Base-by-base conservation (phyloP, 2,329 filamentous ascomycete species). In the Colletotrichum coccodes region DNA sequence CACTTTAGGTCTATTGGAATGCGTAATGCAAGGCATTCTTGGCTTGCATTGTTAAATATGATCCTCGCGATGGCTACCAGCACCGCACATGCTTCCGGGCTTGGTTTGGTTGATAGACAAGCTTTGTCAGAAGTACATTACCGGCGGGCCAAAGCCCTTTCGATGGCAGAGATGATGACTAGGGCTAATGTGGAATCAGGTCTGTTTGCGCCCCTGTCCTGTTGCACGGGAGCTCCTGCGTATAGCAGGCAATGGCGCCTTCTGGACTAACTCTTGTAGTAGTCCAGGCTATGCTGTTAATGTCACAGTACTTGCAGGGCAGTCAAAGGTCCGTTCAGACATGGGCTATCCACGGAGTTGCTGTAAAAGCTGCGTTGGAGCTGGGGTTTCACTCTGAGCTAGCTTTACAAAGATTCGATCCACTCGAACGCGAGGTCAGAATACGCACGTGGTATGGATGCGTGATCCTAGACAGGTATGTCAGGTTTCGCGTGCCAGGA, bases 341-440 rank as follows among this genome's bases (percentile, higher is more conserved):
- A 2, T 89, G 86, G 86, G 85, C 80, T 0, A 79, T 84, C 0
- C 87, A 89, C 69, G 86, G 87, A 0, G 77, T 88, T 0, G 82
- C 85, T 0, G 81, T 88, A 3, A 84, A 82, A 66, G 82, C 83
- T 0, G 86, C 86, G 0, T 76, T 86, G 30, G 82, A 86, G 34
- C 75, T 89, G 2, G 86, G 87, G 0, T 73, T 89, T 0, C 86
- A 89, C 66, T 86, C 82, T 0, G 74, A 74, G 3, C 73, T 82
- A 23, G 78, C 80, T 0, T 76, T 78, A 0, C 73, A 71, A 7
- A 68, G 74, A 0, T 82, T 84, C 47, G 72, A 80, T 0, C 76
- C 79, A 0, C 57, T 85, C 0, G 82, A 87, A 46, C 76, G 78
- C 3, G 86, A 88, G 71, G 81, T 82, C 3, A 76, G 85, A 9